Conservation (phyloP, 352 stramenopile genomes). For the Pythium insidiosum region DNA sequence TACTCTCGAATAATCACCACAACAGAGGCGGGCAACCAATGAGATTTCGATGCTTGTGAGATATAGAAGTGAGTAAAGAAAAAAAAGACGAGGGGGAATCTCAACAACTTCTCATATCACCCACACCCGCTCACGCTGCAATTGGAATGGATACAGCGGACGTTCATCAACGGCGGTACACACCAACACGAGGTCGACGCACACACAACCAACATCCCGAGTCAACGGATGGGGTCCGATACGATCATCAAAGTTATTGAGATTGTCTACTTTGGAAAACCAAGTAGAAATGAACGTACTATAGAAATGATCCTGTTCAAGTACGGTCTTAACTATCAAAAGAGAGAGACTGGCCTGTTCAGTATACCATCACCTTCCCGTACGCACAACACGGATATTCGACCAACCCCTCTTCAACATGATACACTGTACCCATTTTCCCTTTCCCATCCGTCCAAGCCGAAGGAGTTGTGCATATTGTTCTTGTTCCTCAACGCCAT, state of each 20-base stretch:
- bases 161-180: not conserved
- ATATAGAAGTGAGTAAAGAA: not conserved
- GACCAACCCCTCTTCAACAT: too few relatives aligned
- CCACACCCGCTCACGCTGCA: not conserved
- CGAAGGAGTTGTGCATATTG: too few relatives aligned
- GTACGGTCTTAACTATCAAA: constrained; percentile 14
- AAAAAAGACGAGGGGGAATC: not conserved
- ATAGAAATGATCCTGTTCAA: constrained; percentile 24
- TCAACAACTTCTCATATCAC: not conserved
- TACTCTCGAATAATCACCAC: too few relatives aligned
- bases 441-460: too few relatives aligned
- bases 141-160: not conserved
- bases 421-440: too few relatives aligned
- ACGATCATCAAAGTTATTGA: constrained; percentile 17
- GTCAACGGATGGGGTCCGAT: constrained; percentile 12
- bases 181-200: not conserved
- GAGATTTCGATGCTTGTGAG: not conserved
- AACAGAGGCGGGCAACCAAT: too few relatives aligned
- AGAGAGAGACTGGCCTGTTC: constrained; percentile 17
- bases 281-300: constrained; percentile 19
- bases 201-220: constrained; percentile 11
- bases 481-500: not conserved
- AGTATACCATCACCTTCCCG: not conserved
- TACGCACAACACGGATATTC: not conserved
- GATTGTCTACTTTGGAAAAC: constrained; percentile 20